These are phyloP conservation scores for Sugiyamaella smithiae DNA, from an alignment of 805 yeast genomes.

Conservation along the genomic window DNA sequence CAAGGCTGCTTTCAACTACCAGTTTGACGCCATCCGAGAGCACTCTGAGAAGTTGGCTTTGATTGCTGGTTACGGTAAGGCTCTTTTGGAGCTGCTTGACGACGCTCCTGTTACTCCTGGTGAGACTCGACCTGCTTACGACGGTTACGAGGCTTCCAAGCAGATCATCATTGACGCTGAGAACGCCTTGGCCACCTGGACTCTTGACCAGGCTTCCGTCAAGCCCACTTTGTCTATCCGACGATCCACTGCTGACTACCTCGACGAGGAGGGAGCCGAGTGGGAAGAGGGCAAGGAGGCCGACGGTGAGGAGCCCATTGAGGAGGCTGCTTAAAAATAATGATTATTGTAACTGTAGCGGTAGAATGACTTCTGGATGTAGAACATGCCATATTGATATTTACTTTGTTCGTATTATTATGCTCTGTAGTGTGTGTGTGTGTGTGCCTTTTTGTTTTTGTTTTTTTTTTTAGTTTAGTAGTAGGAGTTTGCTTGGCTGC, in stretches of 20 bases:
- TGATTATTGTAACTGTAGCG: too few relatives aligned
- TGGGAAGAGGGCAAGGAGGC: slow-evolving; percentile 39
- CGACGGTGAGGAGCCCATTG: slow-evolving; percentile 12
- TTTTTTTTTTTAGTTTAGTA: too few relatives aligned
- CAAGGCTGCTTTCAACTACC: slow-evolving; percentile 96
- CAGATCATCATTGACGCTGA: slow-evolving; percentile 97
- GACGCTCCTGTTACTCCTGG: slow-evolving; percentile 98
- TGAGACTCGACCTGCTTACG: slow-evolving; percentile 97
- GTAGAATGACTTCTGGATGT: too few relatives aligned
- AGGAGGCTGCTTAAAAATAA: slow-evolving; percentile 5
- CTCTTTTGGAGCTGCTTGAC: slow-evolving; percentile 89
- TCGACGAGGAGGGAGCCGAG: slow-evolving; percentile 38
- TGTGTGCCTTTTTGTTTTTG: too few relatives aligned
- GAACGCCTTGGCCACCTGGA: slow-evolving; percentile 94
- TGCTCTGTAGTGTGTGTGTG: too few relatives aligned
- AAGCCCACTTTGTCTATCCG: slow-evolving; percentile 89
- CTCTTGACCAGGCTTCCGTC: slow-evolving; percentile 90
- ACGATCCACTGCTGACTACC: slow-evolving; percentile 63
- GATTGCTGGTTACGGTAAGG: slow-evolving; percentile 99
- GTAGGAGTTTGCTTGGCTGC: too few relatives aligned
- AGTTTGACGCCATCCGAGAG: slow-evolving; percentile 93
- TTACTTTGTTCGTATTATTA: too few relatives aligned
- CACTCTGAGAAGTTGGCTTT: slow-evolving; percentile 93
- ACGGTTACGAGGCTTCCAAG: slow-evolving; percentile 96
- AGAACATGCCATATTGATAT: too few relatives aligned